Conservation (phyloP, 768 basidiomycete species). For the Tylopilus plumbeoviolaceoides region DNA sequence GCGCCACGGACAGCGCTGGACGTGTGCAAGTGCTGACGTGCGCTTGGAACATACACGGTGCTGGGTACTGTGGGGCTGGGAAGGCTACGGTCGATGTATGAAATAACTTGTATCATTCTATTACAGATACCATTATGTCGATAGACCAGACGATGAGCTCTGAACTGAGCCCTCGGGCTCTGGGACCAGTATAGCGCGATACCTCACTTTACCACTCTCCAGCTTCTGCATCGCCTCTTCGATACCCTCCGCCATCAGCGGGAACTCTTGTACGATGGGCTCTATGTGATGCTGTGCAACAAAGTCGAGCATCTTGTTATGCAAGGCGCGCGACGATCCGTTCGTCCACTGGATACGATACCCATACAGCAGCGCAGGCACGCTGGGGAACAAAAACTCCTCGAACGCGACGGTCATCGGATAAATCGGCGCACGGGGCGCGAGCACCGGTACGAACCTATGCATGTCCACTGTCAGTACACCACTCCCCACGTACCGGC, state of each 20-base stretch:
- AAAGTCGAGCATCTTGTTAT: conserved; percentile 26
- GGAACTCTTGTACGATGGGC: conserved; percentile 27
- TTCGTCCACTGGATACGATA: conserved; percentile 8
- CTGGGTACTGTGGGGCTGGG: too few species aligned
- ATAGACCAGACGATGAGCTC: too few species aligned
- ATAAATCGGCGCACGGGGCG: conserved; percentile 13
- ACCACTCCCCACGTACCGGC: too few species aligned
- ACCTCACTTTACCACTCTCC: conserved; percentile 13
- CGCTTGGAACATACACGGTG: too few species aligned
- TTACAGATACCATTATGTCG: too few species aligned
- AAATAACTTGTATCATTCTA: too few species aligned
- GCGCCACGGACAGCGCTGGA: too few species aligned
- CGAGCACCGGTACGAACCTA: conserved; percentile 18
- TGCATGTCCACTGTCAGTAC: too few species aligned
- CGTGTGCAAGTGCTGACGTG: too few species aligned
- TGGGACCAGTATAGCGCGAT: conserved; percentile 7
- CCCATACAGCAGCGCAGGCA: conserved; percentile 12
- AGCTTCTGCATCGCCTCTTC: conserved; percentile 4
- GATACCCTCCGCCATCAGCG: conserved; percentile 23
- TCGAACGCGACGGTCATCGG: conserved; percentile 15
- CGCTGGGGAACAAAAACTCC: conserved; percentile 12
- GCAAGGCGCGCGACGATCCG: conserved; percentile 3
- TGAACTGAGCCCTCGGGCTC: too few species aligned
- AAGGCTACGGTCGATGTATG: too few species aligned
- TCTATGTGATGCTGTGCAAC: conserved; percentile 14